Base-by-base conservation (phyloP, 176 grass and related monocot species). In the Musa acuminata region DNA sequence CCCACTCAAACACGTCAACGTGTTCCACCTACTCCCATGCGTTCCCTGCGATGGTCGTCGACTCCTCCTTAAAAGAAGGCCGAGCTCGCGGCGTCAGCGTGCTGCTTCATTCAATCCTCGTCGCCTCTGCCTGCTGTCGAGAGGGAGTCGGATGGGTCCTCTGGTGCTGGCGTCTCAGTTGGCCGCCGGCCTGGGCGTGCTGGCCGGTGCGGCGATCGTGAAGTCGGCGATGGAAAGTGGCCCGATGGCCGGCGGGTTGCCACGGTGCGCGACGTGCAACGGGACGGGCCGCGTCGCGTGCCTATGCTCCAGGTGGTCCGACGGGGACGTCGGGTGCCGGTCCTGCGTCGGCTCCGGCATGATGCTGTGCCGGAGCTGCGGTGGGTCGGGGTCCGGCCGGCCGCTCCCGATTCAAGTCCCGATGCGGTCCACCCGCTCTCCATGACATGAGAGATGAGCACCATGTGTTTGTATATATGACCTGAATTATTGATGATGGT, bases 251-350 rank as follows among this genome's bases (percentile, higher is more conserved):
- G 11, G 25, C 57, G 79, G 73, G 22, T 75, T 81, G 1, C 92
- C 89, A 49, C 86, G 92, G n/a, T 96, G 92, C 72, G 57, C 89
- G n/a, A 87, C 92, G 22, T 96, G 92, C 83, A 76, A 84, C 75
- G 92, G 92, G 16, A 87, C 82, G 24, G 89, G 92, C 2, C 77
- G 80, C 64, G 86, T 89, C 25, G 51, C 87, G 4, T 96, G 92
- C 82, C 53, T 96, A 8, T 96, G 92, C 86, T 63, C 81, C 64
- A 89, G 92, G 10, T 96, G 92, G 92, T 96, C 92, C 11, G 92
- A 96, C 72, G 89, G 86, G 53, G 92, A 96, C 83, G 73, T 75
- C 51, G 92, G 92, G 2, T 96, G 92, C 82, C 77, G 92, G 26
- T 75, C 84, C 16, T 96, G 92, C 85, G 82, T 84, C 0, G 92